Base-by-base conservation (phyloP, 805 yeast species). In the Cyberlindnera xishuangbannaensis region DNA sequence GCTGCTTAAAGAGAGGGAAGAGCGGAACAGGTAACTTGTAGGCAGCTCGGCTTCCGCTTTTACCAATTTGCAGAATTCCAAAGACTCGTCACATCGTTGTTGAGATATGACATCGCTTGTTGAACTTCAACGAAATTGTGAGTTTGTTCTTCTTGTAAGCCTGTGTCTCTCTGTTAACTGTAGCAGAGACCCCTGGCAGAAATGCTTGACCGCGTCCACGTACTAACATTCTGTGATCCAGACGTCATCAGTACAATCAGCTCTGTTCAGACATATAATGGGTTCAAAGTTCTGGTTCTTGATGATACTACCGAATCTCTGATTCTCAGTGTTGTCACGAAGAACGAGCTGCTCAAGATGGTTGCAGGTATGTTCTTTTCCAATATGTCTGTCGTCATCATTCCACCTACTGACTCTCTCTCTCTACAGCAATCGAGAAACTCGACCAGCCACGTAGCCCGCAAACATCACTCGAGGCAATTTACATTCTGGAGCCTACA, bases 401-500 rank as follows among this genome's bases (percentile, higher is more conserved):
- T n/a, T n/a, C n/a, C n/a, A n/a, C n/a, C n/a, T n/a, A n/a, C n/a
- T n/a, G n/a, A n/a, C n/a, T n/a, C n/a, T n/a, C n/a, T n/a, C 23
- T 2, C 10, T 3, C 11, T 3, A 71, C 81, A 39, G 77, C 84
- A 11, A 66, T 83, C 13, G 87, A 79, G 48, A 58, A 63, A 40
- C 63, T 85, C 14, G 90, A 82, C 44, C 64, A 71, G 17, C 63
- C 61, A 26, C 67, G 95, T 43, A 71, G 71, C 27, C 69, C 76
- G 13, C 79, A 77, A 54, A 58, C 72, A 2, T 75, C 78, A 14
- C 67, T 84, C 28, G 90, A 82, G 44, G 97, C 87, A 6, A 63
- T 92, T 8, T 92, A 92, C 57, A 61, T 92, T 18, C 58, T 86
- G 13, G 83, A 82, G 31, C 87, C 95, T 1, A 59, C 76, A 5